Conservation (phyloP, 2,329 filamentous ascomycete genomes). For the Pezicula rhizophila region DNA sequence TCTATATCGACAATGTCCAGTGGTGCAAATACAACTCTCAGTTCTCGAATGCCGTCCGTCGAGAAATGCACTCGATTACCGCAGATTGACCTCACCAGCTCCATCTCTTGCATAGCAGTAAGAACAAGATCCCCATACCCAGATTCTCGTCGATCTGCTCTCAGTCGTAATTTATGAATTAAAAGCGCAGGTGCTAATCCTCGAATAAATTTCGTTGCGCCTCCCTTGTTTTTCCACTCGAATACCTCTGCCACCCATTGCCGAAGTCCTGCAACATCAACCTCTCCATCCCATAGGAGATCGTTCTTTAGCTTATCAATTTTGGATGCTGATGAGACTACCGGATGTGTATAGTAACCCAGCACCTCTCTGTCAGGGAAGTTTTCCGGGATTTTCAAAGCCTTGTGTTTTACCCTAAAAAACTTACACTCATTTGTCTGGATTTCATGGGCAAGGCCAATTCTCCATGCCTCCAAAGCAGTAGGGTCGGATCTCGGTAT, state of each 20-base stretch:
- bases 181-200: slow-evolving; percentile 74
- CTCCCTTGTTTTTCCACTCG: slow-evolving; percentile 74
- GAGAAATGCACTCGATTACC: slow-evolving; percentile 63
- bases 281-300: slow-evolving; percentile 54
- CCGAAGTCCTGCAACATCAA: slow-evolving; percentile 64
- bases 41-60: slow-evolving; percentile 69
- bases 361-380: slow-evolving; percentile 79
- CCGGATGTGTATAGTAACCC: slow-evolving; percentile 81
- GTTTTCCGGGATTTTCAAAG: slow-evolving; percentile 66
- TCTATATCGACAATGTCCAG: slow-evolving; percentile 72
- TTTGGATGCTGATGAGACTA: slow-evolving; percentile 60
- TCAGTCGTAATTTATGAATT: slow-evolving; percentile 47
- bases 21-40: slow-evolving; percentile 74
- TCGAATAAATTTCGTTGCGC: slow-evolving; percentile 78
- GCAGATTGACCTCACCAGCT: slow-evolving; percentile 60
- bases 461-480: slow-evolving; percentile 64
- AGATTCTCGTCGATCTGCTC: slow-evolving; percentile 33
- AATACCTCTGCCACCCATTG: slow-evolving; percentile 74
- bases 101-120: slow-evolving; percentile 39
- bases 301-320: slow-evolving; percentile 47
- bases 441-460: slow-evolving; percentile 67
- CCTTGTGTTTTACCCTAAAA: slow-evolving; percentile 71
- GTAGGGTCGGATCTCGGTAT: slow-evolving; percentile 53
- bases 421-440: slow-evolving; percentile 75
- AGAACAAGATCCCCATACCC: slow-evolving; percentile 28